Evolutionary conservation across 2,329 filamentous ascomycete genomes (phyloP).

Genomic region (Dactylellina haptotyla): DNA sequence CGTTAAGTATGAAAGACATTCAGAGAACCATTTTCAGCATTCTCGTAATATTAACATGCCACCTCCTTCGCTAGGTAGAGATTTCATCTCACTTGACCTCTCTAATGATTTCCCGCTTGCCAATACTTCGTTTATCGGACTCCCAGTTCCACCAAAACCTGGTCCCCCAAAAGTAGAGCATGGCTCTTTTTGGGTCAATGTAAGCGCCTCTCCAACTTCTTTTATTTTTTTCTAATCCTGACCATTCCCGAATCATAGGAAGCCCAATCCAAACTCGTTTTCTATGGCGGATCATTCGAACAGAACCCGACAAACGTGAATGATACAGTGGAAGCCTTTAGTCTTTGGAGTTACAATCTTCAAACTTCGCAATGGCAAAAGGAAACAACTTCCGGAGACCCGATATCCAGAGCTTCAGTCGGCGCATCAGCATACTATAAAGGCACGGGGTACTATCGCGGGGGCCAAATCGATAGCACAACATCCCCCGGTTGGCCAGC

Average conservation of each 20-base stretch:
- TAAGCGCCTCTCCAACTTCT: neutral
- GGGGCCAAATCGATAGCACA: conserved; percentile 26
- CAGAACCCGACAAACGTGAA: neutral
- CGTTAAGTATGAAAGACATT: too few species aligned
- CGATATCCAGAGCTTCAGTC: conserved; percentile 8
- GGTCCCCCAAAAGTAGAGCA: conserved; percentile 25
- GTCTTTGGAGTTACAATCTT: conserved; percentile 24
- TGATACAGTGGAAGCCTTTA: conserved; percentile 11
- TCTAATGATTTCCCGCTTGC: conserved; percentile 10
- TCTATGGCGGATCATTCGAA: conserved; percentile 25
- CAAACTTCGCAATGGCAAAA: conserved; percentile 8
- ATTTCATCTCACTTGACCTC: conserved; percentile 21
- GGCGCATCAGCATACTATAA: conserved; percentile 30
- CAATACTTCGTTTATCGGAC: conserved; percentile 5
- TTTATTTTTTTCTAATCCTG: neutral
- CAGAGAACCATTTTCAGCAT: too few species aligned
- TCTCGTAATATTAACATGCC: neutral
- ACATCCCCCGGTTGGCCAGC: conserved; percentile 25
- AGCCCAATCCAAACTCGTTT: conserved; percentile 16
- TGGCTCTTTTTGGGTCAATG: conserved; percentile 33
- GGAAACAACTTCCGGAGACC: neutral
- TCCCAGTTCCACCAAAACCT: conserved; percentile 28
- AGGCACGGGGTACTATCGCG: conserved; percentile 37
- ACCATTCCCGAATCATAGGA: neutral
- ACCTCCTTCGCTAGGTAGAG: neutral